phyloP scores from a whole-genome alignment of 2,329 filamentous ascomycete genomes.

The Hymenoscyphus linearis region DNA sequence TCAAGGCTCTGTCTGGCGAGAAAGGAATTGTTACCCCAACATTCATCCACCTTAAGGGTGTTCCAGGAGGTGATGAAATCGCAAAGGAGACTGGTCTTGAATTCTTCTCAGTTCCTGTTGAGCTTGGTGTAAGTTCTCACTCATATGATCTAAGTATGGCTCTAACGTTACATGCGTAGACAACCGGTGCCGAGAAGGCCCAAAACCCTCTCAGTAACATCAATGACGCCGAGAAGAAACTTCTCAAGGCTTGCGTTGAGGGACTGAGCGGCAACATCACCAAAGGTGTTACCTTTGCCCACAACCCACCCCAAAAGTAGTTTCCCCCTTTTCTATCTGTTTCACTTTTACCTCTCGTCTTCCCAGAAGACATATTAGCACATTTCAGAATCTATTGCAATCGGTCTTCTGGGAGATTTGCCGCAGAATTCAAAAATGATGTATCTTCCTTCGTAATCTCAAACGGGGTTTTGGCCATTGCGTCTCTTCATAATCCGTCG shows the following conservation, averaged over 20 bases:
- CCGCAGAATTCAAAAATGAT: not conserved
- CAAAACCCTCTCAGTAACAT: conserved; percentile 71
- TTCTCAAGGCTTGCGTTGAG: conserved; percentile 68
- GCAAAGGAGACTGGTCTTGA: conserved; percentile 78
- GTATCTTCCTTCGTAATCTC: conserved; percentile 13
- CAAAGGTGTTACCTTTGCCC: conserved; percentile 87
- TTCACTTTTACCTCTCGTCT: conserved; percentile 7
- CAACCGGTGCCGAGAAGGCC: conserved; percentile 80
- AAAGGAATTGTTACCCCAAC: conserved; percentile 91
- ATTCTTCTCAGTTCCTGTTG: conserved; percentile 93
- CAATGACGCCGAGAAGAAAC: conserved; percentile 82
- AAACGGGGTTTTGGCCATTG: not conserved
- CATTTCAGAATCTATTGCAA: not conserved
- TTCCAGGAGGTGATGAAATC: conserved; percentile 81
- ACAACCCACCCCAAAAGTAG: conserved; percentile 88
- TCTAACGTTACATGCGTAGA: conserved; percentile 43
- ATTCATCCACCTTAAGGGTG: conserved; percentile 89
- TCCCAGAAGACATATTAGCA: conserved; percentile 1
- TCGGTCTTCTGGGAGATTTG: not conserved
- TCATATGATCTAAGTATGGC: conserved; percentile 18
- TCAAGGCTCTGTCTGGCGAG: conserved; percentile 89
- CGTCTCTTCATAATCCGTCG: conserved; percentile 17
- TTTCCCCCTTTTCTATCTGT: conserved; percentile 34
- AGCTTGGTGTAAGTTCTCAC: conserved; percentile 74
- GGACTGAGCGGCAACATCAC: conserved; percentile 88